Percentiles rank a stretch among this genome's conserved stretches.
Evolutionary conservation across 164 flowering plant species (phyloP).

Genomic region (Tinospora cordifolia): DNA sequence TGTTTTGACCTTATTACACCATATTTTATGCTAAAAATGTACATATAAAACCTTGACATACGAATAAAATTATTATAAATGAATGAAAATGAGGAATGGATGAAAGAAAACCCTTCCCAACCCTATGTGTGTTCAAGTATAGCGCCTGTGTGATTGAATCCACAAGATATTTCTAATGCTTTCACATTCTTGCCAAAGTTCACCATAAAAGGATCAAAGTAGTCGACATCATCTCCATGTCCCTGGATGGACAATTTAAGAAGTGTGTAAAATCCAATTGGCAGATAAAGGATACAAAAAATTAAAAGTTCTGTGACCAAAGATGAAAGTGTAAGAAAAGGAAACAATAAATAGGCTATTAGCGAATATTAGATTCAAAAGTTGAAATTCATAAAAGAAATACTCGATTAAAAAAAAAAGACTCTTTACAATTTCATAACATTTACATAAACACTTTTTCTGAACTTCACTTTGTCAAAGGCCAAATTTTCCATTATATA

Average conservation of each 20-base stretch:
- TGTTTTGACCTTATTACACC: not conserved
- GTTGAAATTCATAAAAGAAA: no score
- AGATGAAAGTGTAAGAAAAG: not conserved
- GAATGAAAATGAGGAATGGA: not conserved
- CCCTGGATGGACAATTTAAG: conserved; percentile 44
- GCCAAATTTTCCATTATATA: no score
- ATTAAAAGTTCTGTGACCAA: not conserved
- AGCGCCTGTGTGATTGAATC: conserved; percentile 94
- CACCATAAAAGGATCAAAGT: conserved; percentile 45
- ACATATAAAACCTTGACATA: not conserved
- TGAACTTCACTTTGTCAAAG: no score
- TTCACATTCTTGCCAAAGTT: conserved; percentile 43
- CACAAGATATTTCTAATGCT: conserved; percentile 76
- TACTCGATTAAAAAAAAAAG: no score
- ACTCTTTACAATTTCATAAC: no score
- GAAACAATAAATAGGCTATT: not conserved
- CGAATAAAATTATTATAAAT: not conserved
- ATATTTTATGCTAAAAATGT: not conserved
- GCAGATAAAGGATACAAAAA: not conserved
- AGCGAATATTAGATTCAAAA: no score
- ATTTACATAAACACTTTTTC: no score
- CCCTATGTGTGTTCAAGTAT: conserved; percentile 41
- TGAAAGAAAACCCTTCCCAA: not conserved
- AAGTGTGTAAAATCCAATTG: not conserved
- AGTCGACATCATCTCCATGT: conserved; percentile 74